phyloP scores from a whole-genome alignment of 169 alveolate genomes.

The Besnoitia besnoiti region DNA sequence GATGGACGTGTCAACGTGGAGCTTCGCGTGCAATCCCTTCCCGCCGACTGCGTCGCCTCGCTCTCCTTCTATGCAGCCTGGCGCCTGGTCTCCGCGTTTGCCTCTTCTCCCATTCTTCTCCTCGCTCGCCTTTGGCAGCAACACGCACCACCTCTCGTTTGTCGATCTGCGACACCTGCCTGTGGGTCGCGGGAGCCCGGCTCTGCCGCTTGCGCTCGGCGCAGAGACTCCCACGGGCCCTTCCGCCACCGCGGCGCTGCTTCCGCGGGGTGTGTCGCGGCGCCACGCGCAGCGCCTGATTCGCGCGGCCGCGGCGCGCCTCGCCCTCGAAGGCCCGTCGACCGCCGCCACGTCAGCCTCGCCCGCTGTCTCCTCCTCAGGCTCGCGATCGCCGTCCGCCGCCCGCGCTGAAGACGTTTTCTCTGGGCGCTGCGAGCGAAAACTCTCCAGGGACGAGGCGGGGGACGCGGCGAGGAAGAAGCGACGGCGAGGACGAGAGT shows the following conservation, averaged over 20 bases:
- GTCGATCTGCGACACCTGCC: conserved; percentile 14
- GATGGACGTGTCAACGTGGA: background rate
- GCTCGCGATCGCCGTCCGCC: background rate
- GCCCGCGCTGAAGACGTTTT: too few species aligned
- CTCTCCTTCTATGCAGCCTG: background rate
- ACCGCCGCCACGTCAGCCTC: background rate
- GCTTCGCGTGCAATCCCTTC: conserved; percentile 16
- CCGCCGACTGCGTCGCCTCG: background rate
- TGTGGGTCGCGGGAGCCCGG: background rate
- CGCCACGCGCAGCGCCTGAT: background rate
- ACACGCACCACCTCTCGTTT: background rate
- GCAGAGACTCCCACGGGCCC: background rate
- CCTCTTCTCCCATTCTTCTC: background rate
- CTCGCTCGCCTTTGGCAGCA: conserved; percentile 16
- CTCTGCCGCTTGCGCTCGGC: background rate
- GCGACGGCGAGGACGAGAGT: background rate
- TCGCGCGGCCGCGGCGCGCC: background rate
- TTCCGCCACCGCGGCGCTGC: background rate
- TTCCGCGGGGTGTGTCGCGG: background rate
- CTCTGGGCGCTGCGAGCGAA: too few species aligned
- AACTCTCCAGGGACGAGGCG: too few species aligned
- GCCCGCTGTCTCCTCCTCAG: background rate
- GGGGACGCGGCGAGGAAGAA: too few species aligned
- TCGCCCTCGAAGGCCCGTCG: background rate
- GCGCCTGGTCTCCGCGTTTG: background rate